A percentile compares a stretch with the other conserved stretches of the same genome.
These are phyloP conservation scores for Prillingera fragicola DNA, from an alignment of 1,284 basidiomycete species.

Conservation along the genomic window DNA sequence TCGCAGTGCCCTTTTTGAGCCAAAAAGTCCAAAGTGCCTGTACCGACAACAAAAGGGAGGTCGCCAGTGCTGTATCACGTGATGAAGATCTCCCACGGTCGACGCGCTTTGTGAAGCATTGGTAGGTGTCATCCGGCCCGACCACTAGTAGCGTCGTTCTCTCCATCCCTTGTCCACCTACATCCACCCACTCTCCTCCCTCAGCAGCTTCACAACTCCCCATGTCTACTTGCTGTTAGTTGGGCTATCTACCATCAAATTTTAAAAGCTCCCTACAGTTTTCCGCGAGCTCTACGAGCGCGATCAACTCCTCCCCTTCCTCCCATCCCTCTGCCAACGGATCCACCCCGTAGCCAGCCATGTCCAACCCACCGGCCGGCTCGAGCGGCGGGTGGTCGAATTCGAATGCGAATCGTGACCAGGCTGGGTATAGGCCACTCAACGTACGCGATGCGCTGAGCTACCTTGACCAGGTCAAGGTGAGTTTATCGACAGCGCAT, in stretches of 20 bases:
- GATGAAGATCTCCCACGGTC: too few relatives aligned
- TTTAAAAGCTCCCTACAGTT: background rate
- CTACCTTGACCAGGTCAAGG: constrained; percentile 94
- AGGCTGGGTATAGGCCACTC: constrained; percentile 38
- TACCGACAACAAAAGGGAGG: too few relatives aligned
- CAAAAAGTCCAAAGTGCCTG: too few relatives aligned
- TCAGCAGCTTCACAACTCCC: background rate
- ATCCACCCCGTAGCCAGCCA: constrained; percentile 7
- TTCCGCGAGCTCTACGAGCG: background rate
- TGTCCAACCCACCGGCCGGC: constrained; percentile 17
- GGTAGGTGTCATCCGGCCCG: too few relatives aligned
- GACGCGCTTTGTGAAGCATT: too few relatives aligned
- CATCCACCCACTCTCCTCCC: background rate
- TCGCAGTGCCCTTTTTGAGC: too few relatives aligned
- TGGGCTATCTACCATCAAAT: too few relatives aligned
- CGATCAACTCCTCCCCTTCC: background rate
- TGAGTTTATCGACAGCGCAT: constrained; percentile 35
- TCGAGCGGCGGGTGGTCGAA: constrained; percentile 10
- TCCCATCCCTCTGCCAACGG: constrained; percentile 2
- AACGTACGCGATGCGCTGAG: constrained; percentile 76
- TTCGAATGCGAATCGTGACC: constrained; percentile 11
- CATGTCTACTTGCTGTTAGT: background rate
- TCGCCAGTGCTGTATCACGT: too few relatives aligned
- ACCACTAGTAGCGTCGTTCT: too few relatives aligned
- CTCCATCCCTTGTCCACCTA: background rate